These are phyloP conservation scores for Agaricales sp. DNA, from an alignment of 1,284 basidiomycete genomes.

Conservation along the genomic window DNA sequence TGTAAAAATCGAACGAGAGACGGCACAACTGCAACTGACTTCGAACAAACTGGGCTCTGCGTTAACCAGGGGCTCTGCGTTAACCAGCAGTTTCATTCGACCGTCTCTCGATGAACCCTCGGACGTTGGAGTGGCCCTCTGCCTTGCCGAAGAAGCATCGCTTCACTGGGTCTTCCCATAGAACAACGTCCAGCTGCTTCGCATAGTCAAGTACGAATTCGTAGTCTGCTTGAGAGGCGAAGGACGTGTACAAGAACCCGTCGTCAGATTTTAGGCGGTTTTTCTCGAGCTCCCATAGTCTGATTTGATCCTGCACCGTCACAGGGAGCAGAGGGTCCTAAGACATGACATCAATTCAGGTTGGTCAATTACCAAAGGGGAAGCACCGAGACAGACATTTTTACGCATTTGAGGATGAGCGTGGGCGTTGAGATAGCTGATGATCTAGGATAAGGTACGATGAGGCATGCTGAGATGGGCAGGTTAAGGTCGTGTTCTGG, in stretches of 20 bases:
- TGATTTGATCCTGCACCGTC: constrained; percentile 96
- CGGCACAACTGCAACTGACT: too few species aligned
- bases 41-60: too few species aligned
- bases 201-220: constrained; percentile 84
- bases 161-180: constrained; percentile 66
- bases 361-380: constrained; percentile 10
- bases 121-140: constrained; percentile 73
- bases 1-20: too few species aligned
- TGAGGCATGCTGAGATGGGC: constrained; percentile 9
- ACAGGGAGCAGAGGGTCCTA: constrained; percentile 87
- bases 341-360: background rate
- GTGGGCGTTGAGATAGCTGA: constrained; percentile 89
- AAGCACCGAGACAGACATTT: constrained; percentile 45
- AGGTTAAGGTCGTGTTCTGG: background rate
- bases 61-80: too few species aligned
- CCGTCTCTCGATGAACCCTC: constrained; percentile 69
- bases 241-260: constrained; percentile 83
- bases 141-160: constrained; percentile 78
- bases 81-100: too few species aligned
- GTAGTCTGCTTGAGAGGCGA: constrained; percentile 80
- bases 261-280: constrained; percentile 84
- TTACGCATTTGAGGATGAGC: constrained; percentile 98
- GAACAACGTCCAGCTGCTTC: constrained; percentile 67
- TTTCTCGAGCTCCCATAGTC: constrained; percentile 95
- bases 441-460: constrained; percentile 71